Evolutionary conservation across 805 yeast genomes (phyloP).

Genomic region (Barnettozyma vustinii): DNA sequence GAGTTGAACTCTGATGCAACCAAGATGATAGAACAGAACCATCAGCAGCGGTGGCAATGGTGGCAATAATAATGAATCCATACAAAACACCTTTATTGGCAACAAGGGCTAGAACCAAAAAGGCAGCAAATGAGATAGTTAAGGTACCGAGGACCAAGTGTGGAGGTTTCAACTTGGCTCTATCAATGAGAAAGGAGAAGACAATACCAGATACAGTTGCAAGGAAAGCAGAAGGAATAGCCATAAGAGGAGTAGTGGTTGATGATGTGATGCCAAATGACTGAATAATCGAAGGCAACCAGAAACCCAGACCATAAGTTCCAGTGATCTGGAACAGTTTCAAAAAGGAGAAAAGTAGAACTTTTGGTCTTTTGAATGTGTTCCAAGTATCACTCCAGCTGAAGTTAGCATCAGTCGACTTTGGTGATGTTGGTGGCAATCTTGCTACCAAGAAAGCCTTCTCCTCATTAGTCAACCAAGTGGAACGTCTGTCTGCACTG

Average conservation of each 20-base stretch:
- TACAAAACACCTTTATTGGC: slow-evolving; percentile 6
- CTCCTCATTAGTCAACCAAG: slow-evolving; percentile 16
- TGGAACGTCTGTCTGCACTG: slow-evolving; percentile 3
- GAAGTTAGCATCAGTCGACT: slow-evolving; percentile 3
- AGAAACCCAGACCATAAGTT: slow-evolving; percentile 15
- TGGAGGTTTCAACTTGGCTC: slow-evolving; percentile 6
- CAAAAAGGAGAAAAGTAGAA: slow-evolving; percentile 9
- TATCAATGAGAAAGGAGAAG: slow-evolving; percentile 15
- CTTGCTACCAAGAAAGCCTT: slow-evolving; percentile 5
- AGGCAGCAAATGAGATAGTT: background rate
- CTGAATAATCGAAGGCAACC: slow-evolving; percentile 14
- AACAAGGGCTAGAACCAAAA: slow-evolving; percentile 6
- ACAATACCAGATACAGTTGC: slow-evolving; percentile 12
- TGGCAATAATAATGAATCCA: slow-evolving; percentile 9
- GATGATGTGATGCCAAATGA: slow-evolving; percentile 12
- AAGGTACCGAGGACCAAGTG: background rate
- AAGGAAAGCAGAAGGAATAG: slow-evolving; percentile 15
- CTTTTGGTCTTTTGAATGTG: slow-evolving; percentile 7
- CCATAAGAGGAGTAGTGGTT: slow-evolving; percentile 12
- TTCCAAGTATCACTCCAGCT: background rate
- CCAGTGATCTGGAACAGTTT: slow-evolving; percentile 13
- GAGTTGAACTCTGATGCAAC: slow-evolving; percentile 5
- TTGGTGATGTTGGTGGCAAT: slow-evolving; percentile 8
- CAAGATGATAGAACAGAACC: slow-evolving; percentile 10
- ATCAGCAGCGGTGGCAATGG: slow-evolving; percentile 10